Conservation (phyloP, 768 basidiomycete genomes). For the Boletus reticulatus region DNA sequence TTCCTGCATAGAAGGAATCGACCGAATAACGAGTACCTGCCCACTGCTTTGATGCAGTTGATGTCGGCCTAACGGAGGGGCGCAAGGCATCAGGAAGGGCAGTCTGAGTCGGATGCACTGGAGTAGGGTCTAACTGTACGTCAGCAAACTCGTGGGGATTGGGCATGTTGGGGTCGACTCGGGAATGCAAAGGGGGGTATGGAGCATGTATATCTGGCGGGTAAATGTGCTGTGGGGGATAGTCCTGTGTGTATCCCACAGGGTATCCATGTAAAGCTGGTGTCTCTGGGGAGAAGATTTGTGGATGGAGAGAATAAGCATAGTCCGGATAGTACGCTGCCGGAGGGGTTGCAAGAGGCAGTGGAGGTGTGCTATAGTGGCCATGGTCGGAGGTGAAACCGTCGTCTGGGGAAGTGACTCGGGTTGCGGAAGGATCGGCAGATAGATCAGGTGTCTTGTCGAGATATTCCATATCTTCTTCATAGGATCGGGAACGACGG, state of each 20-base stretch:
- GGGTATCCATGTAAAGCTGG: not conserved
- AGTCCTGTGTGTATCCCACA: conserved; percentile 9
- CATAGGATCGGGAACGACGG: conserved; percentile 23
- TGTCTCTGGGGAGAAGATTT: conserved; percentile 2
- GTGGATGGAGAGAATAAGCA: conserved; percentile 11
- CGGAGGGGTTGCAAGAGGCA: conserved; percentile 15
- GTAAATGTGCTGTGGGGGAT: conserved; percentile 25
- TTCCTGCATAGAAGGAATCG: conserved; percentile 31
- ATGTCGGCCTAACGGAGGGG: conserved; percentile 8
- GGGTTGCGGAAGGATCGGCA: conserved; percentile 10
- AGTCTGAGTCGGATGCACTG: not conserved
- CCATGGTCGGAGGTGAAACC: conserved; percentile 18
- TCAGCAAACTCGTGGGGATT: conserved; percentile 12
- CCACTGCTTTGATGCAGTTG: conserved; percentile 4
- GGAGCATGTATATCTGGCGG: conserved; percentile 19
- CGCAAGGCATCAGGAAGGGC: conserved; percentile 12
- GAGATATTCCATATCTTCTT: conserved; percentile 31
- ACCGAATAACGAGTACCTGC: conserved; percentile 19
- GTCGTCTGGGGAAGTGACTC: conserved; percentile 13
- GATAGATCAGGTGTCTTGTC: conserved; percentile 17
- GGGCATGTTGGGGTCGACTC: conserved; percentile 6
- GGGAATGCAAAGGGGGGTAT: conserved; percentile 24
- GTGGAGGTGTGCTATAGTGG: conserved; percentile 21
- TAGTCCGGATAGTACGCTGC: conserved; percentile 24
- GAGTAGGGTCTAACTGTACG: conserved; percentile 10